Conservation (phyloP, 495 filamentous ascomycete species). For the Penicillium alfredii region DNA sequence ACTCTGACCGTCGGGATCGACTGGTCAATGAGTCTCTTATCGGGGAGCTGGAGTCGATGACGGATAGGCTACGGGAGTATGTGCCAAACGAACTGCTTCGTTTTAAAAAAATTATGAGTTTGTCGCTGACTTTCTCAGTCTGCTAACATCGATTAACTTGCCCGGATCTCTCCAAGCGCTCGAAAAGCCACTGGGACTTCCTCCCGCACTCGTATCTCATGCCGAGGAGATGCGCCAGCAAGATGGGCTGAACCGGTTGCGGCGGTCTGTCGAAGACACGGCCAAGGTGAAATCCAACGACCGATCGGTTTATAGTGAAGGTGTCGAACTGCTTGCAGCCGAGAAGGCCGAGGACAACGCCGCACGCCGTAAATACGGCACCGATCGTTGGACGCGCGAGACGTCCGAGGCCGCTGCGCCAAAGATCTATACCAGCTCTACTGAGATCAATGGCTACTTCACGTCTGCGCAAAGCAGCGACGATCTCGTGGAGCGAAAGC, state of each 20-base stretch:
- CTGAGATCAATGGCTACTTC: conserved; percentile 83
- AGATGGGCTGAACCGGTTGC: conserved; percentile 69
- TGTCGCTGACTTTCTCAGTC: conserved; percentile 30
- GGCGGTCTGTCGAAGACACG: conserved; percentile 75
- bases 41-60: conserved; percentile 76
- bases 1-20: conserved; percentile 84
- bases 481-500: conserved; percentile 69
- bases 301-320: conserved; percentile 70
- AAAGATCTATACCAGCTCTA: conserved; percentile 68
- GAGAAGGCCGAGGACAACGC: conserved; percentile 80
- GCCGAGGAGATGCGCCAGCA: conserved; percentile 95
- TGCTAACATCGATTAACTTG: conserved; percentile 76
- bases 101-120: background rate
- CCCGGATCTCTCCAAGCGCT: conserved; percentile 91
- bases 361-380: conserved; percentile 74
- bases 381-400: conserved; percentile 73
- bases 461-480: conserved; percentile 80
- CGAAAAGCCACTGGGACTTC: conserved; percentile 91
- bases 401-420: conserved; percentile 62
- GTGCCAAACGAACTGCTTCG: conserved; percentile 7
- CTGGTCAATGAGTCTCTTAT: conserved; percentile 81
- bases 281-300: conserved; percentile 77
- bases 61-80: conserved; percentile 68
- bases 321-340: conserved; percentile 63
- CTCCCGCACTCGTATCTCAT: conserved; percentile 74